Percentiles rank a stretch among this genome's conserved stretches.
Evolutionary conservation across 768 basidiomycete species (phyloP).

Genomic region (Russula brevipes): DNA sequence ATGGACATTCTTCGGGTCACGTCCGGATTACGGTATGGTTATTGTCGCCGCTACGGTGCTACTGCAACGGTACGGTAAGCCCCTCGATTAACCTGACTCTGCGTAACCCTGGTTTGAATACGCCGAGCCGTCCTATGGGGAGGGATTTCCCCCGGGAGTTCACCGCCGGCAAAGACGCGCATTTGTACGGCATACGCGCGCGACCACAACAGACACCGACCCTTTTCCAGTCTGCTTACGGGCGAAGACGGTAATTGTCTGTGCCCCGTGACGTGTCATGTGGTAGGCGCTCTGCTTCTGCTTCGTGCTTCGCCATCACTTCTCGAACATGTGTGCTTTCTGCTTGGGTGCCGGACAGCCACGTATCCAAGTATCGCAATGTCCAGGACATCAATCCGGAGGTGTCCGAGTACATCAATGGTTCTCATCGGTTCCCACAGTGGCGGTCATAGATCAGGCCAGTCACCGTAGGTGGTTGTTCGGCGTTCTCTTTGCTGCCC

Average conservation of each 20-base stretch:
- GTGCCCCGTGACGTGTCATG: conserved; percentile 5
- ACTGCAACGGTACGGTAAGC: neutral
- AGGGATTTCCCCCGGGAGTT: neutral
- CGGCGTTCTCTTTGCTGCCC: neutral
- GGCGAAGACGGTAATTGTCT: neutral
- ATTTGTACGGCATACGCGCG: neutral
- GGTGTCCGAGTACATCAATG: conserved; percentile 30
- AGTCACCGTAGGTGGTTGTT: conserved; percentile 28
- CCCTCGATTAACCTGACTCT: neutral
- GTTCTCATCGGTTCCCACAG: conserved; percentile 38
- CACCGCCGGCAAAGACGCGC: neutral
- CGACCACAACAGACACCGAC: neutral
- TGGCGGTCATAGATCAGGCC: conserved; percentile 51
- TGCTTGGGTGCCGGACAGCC: neutral
- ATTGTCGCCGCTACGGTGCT: neutral
- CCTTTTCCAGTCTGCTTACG: no score
- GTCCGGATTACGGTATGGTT: conserved; percentile 33
- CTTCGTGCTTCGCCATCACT: neutral
- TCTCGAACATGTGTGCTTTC: conserved; percentile 4
- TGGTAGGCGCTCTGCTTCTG: neutral
- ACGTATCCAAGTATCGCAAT: neutral
- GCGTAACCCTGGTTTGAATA: neutral
- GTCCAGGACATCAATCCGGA: conserved; percentile 41
- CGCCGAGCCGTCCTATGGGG: neutral
- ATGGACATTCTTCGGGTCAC: conserved; percentile 37